Evolutionary conservation across 768 basidiomycete genomes (phyloP).

Genomic region (Suillus lakei): DNA sequence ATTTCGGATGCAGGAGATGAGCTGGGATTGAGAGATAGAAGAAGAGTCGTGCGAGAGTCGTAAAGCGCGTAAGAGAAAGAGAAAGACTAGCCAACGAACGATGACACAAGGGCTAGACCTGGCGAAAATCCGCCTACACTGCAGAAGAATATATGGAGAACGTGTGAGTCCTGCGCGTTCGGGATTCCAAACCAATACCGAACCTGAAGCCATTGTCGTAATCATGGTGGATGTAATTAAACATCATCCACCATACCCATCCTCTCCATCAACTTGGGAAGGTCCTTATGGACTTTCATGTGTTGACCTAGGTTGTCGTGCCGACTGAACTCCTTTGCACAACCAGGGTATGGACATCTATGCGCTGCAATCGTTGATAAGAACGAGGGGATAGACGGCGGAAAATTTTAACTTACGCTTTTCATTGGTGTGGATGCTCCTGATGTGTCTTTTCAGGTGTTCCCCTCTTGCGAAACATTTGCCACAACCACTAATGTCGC

Average conservation of each 20-base stretch:
- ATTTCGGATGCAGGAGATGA: neutral
- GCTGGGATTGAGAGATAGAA: neutral
- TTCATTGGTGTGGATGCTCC: constrained; percentile 90
- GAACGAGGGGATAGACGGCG: constrained; percentile 12
- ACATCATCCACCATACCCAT: constrained; percentile 7
- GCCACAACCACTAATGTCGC: constrained; percentile 81
- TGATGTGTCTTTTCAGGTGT: constrained; percentile 87
- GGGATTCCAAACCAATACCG: neutral
- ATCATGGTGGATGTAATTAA: neutral
- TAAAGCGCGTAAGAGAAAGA: neutral
- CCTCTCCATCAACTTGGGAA: constrained; percentile 33
- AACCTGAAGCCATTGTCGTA: neutral
- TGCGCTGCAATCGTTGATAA: constrained; percentile 57
- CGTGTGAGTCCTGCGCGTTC: neutral
- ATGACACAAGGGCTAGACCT: neutral
- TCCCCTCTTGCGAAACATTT: constrained; percentile 90
- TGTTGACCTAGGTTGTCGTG: constrained; percentile 91
- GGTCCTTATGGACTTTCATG: constrained; percentile 74
- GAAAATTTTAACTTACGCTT: constrained; percentile 65
- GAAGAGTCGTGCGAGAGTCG: neutral
- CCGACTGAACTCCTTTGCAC: constrained; percentile 83
- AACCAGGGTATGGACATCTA: constrained; percentile 78
- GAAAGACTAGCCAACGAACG: neutral
- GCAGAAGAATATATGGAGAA: neutral
- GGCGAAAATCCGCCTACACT: neutral